Conservation (phyloP, 2,329 filamentous ascomycete genomes). For the Trichoderma pleuroti region DNA sequence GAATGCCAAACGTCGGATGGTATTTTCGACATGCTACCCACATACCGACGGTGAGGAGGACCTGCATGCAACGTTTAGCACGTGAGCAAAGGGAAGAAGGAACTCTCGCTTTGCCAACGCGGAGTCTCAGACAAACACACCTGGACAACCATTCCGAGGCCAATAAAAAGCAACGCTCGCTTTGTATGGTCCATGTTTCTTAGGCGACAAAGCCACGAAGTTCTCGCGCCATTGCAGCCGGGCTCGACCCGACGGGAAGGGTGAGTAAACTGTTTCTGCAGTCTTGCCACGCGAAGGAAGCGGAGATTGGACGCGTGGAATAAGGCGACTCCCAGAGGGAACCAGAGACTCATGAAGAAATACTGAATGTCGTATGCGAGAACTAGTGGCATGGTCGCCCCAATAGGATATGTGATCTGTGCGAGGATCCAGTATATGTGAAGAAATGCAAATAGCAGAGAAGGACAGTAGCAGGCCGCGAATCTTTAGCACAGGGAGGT, state of each 20-base stretch:
- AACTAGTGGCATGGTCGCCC: constrained; percentile 38
- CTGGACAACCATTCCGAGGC: constrained; percentile 47
- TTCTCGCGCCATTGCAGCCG: constrained; percentile 29
- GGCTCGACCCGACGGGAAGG: constrained; percentile 19
- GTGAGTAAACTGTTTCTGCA: constrained; percentile 43
- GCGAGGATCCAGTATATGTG: constrained; percentile 40
- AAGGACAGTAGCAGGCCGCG: constrained; percentile 37
- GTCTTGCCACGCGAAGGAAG: constrained; percentile 48
- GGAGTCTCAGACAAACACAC: constrained; percentile 31
- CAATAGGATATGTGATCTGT: constrained; percentile 43
- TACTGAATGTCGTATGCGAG: constrained; percentile 50
- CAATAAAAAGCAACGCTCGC: constrained; percentile 44
- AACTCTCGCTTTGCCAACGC: neutral
- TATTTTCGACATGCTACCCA: constrained; percentile 57
- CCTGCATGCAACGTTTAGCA: constrained; percentile 33
- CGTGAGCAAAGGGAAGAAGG: neutral
- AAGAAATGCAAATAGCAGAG: constrained; percentile 34
- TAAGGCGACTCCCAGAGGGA: constrained; percentile 55
- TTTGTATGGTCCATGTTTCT: constrained; percentile 36
- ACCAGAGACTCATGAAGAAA: constrained; percentile 57
- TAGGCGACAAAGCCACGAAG: constrained; percentile 34
- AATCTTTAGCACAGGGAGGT: constrained; percentile 37
- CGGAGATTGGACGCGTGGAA: constrained; percentile 56
- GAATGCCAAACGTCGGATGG: constrained; percentile 48
- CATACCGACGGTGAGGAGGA: constrained; percentile 50